Percentiles rank a stretch among this genome's conserved stretches.
Evolutionary conservation across 2,329 filamentous ascomycete species (phyloP).

Genomic region (Pseudomassariella vexata): DNA sequence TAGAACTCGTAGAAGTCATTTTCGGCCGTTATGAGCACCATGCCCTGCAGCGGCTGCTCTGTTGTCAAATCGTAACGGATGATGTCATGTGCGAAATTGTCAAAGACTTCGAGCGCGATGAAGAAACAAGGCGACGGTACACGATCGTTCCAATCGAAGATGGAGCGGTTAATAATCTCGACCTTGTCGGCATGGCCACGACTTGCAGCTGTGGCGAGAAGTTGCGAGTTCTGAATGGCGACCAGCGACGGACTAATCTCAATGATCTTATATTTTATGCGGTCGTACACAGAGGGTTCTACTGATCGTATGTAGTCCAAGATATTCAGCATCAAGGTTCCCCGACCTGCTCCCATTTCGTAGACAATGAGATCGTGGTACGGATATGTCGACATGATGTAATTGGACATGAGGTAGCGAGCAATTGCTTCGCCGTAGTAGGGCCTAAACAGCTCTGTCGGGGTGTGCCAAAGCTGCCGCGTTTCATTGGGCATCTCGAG

Average conservation of each 20-base stretch:
- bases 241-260: conserved; percentile 87
- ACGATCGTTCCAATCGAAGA: conserved; percentile 88
- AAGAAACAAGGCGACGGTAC: conserved; percentile 97
- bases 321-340: conserved; percentile 96
- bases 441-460: conserved; percentile 92
- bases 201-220: conserved; percentile 60
- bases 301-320: conserved; percentile 89
- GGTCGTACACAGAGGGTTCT: conserved; percentile 86
- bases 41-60: conserved; percentile 78
- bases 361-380: conserved; percentile 98
- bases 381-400: conserved; percentile 87
- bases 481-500: conserved; percentile 62
- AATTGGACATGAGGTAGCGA: conserved; percentile 93
- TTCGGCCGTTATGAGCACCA: conserved; percentile 74
- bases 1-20: conserved; percentile 98
- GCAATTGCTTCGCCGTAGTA: conserved; percentile 97
- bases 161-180: conserved; percentile 88
- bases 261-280: conserved; percentile 91
- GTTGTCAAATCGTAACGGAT: conserved; percentile 84
- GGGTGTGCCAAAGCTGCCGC: conserved; percentile 95
- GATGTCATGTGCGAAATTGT: conserved; percentile 95
- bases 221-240: conserved; percentile 65
- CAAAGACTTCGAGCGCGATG: conserved; percentile 94
- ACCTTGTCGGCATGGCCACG: conserved; percentile 79
- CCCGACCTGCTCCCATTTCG: conserved; percentile 96